These are phyloP conservation scores for Gossypium australe DNA, from an alignment of 345 rosid genomes.

Conservation along the genomic window DNA sequence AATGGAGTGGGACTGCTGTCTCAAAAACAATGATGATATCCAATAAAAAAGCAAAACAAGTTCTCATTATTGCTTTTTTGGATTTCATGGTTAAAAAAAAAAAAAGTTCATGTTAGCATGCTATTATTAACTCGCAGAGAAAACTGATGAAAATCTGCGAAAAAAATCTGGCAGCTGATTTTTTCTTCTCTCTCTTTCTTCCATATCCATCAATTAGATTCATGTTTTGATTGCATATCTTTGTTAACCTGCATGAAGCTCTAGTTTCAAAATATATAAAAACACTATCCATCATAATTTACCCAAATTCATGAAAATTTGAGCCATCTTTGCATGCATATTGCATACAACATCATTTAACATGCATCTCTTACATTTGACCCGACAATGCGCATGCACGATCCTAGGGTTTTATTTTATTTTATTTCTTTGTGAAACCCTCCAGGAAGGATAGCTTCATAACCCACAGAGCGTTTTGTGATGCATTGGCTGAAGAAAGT, in stretches of 20 bases:
- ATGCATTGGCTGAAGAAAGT: conserved; percentile 86
- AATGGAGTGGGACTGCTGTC: conserved; percentile 29
- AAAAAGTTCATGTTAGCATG: conserved; percentile 14
- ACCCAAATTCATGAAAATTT: conserved; percentile 28
- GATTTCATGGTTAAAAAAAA: conserved; percentile 19
- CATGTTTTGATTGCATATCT: conserved; percentile 19
- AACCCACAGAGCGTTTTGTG: conserved; percentile 91
- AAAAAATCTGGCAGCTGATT: conserved; percentile 29
- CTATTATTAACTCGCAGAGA: conserved; percentile 27
- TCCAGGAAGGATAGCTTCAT: conserved; percentile 92
- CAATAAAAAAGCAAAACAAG: conserved; percentile 16
- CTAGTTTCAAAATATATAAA: conserved; percentile 12
- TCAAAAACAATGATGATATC: conserved; percentile 26
- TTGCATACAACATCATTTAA: conserved; percentile 27
- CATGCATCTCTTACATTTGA: conserved; percentile 28
- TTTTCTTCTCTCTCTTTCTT: conserved; percentile 5
- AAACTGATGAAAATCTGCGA: conserved; percentile 30
- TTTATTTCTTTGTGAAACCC: background rate
- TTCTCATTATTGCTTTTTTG: conserved; percentile 7
- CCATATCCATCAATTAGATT: background rate
- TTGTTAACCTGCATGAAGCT: conserved; percentile 21
- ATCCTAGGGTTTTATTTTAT: conserved; percentile 8
- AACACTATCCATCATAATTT: background rate
- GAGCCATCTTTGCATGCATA: conserved; percentile 24
- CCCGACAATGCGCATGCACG: conserved; percentile 24